These are phyloP conservation scores for Myxozyma neotropica DNA, from an alignment of 805 yeast genomes.

Conservation along the genomic window DNA sequence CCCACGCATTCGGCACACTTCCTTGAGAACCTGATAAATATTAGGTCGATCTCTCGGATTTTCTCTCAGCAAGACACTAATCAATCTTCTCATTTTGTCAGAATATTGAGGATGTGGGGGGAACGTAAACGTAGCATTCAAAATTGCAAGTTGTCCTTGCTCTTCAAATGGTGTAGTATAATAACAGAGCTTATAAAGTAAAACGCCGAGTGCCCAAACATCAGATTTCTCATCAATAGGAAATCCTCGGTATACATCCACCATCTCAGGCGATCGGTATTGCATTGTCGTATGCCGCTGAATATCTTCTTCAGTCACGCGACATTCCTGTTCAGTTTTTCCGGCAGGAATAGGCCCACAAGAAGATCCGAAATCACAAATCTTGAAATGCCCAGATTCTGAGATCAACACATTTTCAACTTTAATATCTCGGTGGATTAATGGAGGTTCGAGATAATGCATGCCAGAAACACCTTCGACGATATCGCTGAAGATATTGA, in stretches of 20 bases:
- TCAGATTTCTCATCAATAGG: conserved; percentile 92
- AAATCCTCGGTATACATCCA: conserved; percentile 76
- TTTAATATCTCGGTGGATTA: conserved; percentile 91
- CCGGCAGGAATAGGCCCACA: conserved; percentile 69
- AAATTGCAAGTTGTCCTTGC: conserved; percentile 80
- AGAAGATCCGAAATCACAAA: conserved; percentile 93
- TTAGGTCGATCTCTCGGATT: conserved; percentile 84
- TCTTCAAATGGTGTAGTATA: conserved; percentile 92
- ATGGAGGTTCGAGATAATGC: conserved; percentile 69
- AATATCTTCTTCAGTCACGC: conserved; percentile 77
- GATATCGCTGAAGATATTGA: conserved; percentile 81
- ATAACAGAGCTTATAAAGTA: conserved; percentile 85
- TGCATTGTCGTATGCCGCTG: conserved; percentile 94
- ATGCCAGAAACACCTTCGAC: conserved; percentile 77
- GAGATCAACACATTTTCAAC: conserved; percentile 86
- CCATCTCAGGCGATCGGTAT: conserved; percentile 94
- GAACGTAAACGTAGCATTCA: conserved; percentile 80
- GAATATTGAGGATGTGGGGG: conserved; percentile 71
- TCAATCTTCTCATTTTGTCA: conserved; percentile 70
- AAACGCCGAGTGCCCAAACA: conserved; percentile 96
- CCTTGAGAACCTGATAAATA: conserved; percentile 72
- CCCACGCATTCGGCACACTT: conserved; percentile 62
- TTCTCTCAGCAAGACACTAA: conserved; percentile 77
- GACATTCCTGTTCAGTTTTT: conserved; percentile 69
- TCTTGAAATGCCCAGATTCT: conserved; percentile 69